These are phyloP conservation scores for Dictyostelium firmibasis DNA, from an alignment of 78 protist species.

Conservation along the genomic window DNA sequence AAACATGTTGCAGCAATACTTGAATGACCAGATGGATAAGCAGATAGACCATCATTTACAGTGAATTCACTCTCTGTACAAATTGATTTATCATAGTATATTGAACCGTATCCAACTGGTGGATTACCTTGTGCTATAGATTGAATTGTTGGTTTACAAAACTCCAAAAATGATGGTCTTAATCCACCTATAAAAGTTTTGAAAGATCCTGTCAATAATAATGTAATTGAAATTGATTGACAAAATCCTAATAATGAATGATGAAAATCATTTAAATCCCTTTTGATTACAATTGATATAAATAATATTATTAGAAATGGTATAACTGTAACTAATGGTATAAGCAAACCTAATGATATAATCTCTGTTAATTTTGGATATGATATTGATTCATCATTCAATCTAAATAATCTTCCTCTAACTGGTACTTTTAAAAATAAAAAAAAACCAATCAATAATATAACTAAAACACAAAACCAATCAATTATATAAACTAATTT, in stretches of 20 bases:
- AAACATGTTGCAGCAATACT: constrained; percentile 16
- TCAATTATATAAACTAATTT: constrained; percentile 20
- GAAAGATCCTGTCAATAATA: constrained; percentile 12
- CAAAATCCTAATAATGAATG: constrained; percentile 7
- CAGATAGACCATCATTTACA: constrained; percentile 4
- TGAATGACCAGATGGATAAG: constrained; percentile 58
- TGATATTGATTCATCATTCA: constrained; percentile 7
- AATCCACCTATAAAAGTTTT: constrained; percentile 55
- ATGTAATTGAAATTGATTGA: constrained; percentile 6
- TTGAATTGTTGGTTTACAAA: constrained; percentile 39
- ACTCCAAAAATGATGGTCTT: constrained; percentile 25
- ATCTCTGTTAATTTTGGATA: constrained; percentile 30
- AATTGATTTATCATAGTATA: constrained; percentile 13
- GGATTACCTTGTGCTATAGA: not conserved
- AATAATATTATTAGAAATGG: not conserved
- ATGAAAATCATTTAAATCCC: constrained; percentile 23
- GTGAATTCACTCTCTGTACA: constrained; percentile 1
- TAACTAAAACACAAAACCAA: constrained; percentile 10
- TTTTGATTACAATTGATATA: not conserved
- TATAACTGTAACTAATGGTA: not conserved
- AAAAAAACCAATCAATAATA: not conserved
- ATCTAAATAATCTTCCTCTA: constrained; percentile 41
- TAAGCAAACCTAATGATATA: not conserved
- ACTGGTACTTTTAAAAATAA: constrained; percentile 45
- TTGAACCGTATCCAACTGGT: not conserved